Base-by-base conservation (phyloP, 2,329 filamentous ascomycete genomes). In the Zasmidium cellare region DNA sequence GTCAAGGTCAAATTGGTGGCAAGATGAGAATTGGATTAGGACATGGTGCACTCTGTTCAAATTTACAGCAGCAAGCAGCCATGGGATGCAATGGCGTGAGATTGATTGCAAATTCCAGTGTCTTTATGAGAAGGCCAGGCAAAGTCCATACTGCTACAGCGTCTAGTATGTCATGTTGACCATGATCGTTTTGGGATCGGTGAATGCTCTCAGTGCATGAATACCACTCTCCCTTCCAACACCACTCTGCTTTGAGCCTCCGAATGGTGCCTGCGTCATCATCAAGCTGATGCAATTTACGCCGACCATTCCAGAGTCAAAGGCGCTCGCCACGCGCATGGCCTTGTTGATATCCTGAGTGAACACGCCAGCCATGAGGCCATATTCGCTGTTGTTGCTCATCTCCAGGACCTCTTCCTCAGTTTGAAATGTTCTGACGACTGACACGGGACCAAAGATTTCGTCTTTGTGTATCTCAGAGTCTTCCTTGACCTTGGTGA, bases 361-460 rank as follows among this genome's bases (percentile, higher is more conserved):
- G 72, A 91, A 94, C 1, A 96, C 83, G 0, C 89, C 83, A 3
- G 85, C 82, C 3, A 80, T 79, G 12, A 96, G 80, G 2, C 90
- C 91, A 70, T 92, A 94, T 50, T 91, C 88, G 1, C 87, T 54
- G 28, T 54, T 35, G 25, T 55, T 51, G 20, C 51, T 55, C 20
- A 60, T 56, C 51, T 69, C 67, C 3, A 75, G 60, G 41, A 76
- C 70, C 53, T 74, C 73, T n/a, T 68, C 64, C 55, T 75, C 71
- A 3, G 68, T 65, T 14, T 73, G 80, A 31, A 92, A 80, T 22
- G 82, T 79, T 14, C 87, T 82, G n/a, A 94, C 69, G n/a, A 84
- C 85, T 1, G 92, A 88, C 0, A 84, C 85, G 0, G 91, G 90
- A 0, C 89, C 90, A 67, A 96, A 96, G 1, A 47, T 54, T 20